Evolutionary conservation across 1,139 yeast species (phyloP).

Genomic region (Taphrina sp.): DNA sequence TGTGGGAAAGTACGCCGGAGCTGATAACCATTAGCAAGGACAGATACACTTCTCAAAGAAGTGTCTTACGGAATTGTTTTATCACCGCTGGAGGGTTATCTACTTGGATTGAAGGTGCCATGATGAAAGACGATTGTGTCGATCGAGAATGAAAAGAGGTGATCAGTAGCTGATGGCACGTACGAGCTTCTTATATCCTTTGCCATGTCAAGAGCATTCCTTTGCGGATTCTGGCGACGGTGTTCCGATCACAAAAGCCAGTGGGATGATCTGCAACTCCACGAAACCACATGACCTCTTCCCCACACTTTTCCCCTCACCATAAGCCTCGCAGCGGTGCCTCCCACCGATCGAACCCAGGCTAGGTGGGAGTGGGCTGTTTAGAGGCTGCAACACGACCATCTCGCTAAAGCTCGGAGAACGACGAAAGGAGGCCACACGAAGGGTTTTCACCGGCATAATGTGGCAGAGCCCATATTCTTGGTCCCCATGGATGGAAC

Average conservation of each 20-base stretch:
- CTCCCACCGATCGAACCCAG: too few species aligned
- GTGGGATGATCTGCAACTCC: not conserved
- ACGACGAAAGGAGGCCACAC: too few species aligned
- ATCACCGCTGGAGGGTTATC: slow-evolving; percentile 6
- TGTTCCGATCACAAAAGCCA: not conserved
- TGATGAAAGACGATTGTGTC: not conserved
- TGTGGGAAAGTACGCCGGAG: slow-evolving; percentile 8
- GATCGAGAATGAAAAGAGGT: not conserved
- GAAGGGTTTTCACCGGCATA: too few species aligned
- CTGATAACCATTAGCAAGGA: not conserved
- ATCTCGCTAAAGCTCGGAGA: too few species aligned
- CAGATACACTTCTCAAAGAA: not conserved
- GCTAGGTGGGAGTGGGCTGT: too few species aligned
- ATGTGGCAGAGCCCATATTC: too few species aligned
- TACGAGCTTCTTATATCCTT: not conserved
- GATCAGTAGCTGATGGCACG: too few species aligned
- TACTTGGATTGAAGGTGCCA: slow-evolving; percentile 20
- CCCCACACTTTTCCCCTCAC: too few species aligned
- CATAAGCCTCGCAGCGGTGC: too few species aligned
- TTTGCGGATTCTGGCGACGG: not conserved
- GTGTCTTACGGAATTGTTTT: slow-evolving; percentile 2
- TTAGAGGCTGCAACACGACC: too few species aligned
- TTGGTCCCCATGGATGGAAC: too few species aligned
- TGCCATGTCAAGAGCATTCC: not conserved
- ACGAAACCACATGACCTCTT: too few species aligned